These are phyloP conservation scores for Lagerstroemia speciosa DNA, from an alignment of 345 rosid species.

Conservation along the genomic window DNA sequence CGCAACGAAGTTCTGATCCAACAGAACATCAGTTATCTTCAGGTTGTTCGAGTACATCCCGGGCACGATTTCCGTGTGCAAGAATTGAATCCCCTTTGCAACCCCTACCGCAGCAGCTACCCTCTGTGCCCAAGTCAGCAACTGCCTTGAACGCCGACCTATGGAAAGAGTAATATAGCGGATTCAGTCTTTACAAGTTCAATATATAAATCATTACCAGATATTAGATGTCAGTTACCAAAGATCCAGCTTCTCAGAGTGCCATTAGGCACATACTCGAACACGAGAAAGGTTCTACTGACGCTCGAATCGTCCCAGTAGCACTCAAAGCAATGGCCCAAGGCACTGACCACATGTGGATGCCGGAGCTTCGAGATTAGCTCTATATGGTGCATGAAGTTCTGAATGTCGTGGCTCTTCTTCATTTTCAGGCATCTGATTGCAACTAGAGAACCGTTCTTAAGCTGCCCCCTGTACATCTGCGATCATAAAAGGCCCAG, in stretches of 20 bases:
- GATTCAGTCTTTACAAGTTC: too few species aligned
- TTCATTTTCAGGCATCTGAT: slow-evolving; percentile 83
- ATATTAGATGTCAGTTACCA: slow-evolving; percentile 29
- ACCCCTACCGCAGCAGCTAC: slow-evolving; percentile 76
- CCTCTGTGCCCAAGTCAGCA: slow-evolving; percentile 74
- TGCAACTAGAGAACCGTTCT: slow-evolving; percentile 67
- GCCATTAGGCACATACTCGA: slow-evolving; percentile 86
- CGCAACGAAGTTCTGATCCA: slow-evolving; percentile 71
- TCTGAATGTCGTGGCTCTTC: slow-evolving; percentile 60
- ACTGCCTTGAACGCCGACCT: slow-evolving; percentile 37
- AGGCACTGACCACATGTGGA: slow-evolving; percentile 75
- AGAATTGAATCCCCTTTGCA: slow-evolving; percentile 78
- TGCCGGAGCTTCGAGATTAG: slow-evolving; percentile 77
- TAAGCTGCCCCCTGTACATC: slow-evolving; percentile 83
- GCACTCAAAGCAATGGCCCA: slow-evolving; percentile 91
- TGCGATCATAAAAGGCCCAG: slow-evolving; percentile 20
- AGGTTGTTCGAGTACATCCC: slow-evolving; percentile 72
- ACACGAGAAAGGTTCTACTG: slow-evolving; percentile 86
- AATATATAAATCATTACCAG: not conserved
- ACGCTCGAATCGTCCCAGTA: slow-evolving; percentile 91
- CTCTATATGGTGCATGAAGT: slow-evolving; percentile 78
- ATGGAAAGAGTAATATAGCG: slow-evolving; percentile 12
- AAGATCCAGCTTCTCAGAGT: slow-evolving; percentile 81
- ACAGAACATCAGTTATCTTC: slow-evolving; percentile 69
- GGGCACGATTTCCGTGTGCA: slow-evolving; percentile 86